These are phyloP conservation scores for Lactifluus echinatus DNA, from an alignment of 768 basidiomycete species.

Conservation along the genomic window DNA sequence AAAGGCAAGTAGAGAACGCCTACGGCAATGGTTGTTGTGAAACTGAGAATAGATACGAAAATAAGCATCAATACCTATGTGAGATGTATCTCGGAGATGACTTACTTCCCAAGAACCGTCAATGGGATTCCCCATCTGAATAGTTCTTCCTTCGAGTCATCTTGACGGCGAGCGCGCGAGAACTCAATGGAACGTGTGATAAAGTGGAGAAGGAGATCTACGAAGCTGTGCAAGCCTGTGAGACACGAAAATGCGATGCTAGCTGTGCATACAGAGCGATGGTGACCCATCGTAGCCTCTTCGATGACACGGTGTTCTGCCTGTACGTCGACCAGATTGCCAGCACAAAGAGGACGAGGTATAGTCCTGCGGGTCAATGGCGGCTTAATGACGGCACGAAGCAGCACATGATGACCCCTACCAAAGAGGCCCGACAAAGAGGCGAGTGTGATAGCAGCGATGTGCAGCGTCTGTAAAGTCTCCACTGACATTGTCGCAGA, in stretches of 20 bases:
- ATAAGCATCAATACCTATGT: neutral
- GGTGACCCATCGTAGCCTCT: conserved; percentile 19
- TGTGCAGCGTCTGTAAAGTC: conserved; percentile 17
- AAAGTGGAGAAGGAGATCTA: conserved; percentile 21
- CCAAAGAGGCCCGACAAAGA: conserved; percentile 21
- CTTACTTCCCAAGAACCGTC: conserved; percentile 7
- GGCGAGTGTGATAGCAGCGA: conserved; percentile 12
- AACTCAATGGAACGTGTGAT: conserved; percentile 21
- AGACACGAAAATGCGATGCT: conserved; percentile 21
- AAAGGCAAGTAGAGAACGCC: neutral
- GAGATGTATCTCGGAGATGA: neutral
- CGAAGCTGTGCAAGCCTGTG: conserved; percentile 15
- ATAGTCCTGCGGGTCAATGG: conserved; percentile 17
- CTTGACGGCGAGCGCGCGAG: conserved; percentile 17
- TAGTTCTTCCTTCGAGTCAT: conserved; percentile 13
- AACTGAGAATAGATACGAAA: neutral
- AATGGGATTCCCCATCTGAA: conserved; percentile 21
- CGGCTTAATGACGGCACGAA: neutral
- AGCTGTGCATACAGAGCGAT: conserved; percentile 17
- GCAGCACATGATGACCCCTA: conserved; percentile 1
- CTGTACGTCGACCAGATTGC: conserved; percentile 22
- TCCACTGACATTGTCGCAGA: neutral
- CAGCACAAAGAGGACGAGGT: conserved; percentile 21
- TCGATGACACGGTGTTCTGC: neutral
- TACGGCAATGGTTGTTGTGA: conserved; percentile 9